These are phyloP conservation scores for Plasmopara viticola DNA, from an alignment of 352 stramenopile species.

Conservation along the genomic window DNA sequence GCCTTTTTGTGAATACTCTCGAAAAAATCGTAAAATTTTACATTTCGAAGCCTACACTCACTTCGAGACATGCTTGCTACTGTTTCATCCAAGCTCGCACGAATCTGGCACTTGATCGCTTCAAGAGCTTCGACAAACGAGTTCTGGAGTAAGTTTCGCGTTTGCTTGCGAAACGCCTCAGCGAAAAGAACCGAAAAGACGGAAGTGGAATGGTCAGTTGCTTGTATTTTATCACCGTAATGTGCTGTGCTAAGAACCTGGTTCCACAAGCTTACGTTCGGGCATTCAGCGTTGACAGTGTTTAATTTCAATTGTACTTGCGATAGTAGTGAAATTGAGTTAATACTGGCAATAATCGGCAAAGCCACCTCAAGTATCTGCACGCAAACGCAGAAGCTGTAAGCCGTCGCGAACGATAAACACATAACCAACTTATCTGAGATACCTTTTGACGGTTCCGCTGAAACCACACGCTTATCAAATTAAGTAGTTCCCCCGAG, in stretches of 20 bases:
- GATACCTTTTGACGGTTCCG: slow-evolving; percentile 35
- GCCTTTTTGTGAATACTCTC: slow-evolving; percentile 64
- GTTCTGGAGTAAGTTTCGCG: slow-evolving; percentile 62
- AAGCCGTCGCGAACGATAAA: not conserved
- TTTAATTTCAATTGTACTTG: slow-evolving; percentile 53
- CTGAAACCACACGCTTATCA: slow-evolving; percentile 33
- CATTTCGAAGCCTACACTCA: slow-evolving; percentile 29
- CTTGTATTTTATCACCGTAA: slow-evolving; percentile 10
- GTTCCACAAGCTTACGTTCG: slow-evolving; percentile 35
- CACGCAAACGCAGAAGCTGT: slow-evolving; percentile 1
- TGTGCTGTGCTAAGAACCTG: slow-evolving; percentile 7
- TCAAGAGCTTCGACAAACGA: slow-evolving; percentile 71
- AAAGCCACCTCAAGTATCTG: slow-evolving; percentile 40
- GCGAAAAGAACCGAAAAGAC: slow-evolving; percentile 66
- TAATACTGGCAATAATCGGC: slow-evolving; percentile 46
- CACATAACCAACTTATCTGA: not conserved
- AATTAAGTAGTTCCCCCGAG: slow-evolving; percentile 25
- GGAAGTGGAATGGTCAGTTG: slow-evolving; percentile 16
- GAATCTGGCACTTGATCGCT: slow-evolving; percentile 62
- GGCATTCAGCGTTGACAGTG: slow-evolving; percentile 31
- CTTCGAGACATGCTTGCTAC: slow-evolving; percentile 15
- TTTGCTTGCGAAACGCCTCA: slow-evolving; percentile 50
- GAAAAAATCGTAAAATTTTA: slow-evolving; percentile 79
- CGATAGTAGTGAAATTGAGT: slow-evolving; percentile 51
- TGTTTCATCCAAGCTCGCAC: slow-evolving; percentile 26